These are phyloP conservation scores for Fraxinus xanthoxyloides DNA, from an alignment of 305 asterid species.

Conservation along the genomic window DNA sequence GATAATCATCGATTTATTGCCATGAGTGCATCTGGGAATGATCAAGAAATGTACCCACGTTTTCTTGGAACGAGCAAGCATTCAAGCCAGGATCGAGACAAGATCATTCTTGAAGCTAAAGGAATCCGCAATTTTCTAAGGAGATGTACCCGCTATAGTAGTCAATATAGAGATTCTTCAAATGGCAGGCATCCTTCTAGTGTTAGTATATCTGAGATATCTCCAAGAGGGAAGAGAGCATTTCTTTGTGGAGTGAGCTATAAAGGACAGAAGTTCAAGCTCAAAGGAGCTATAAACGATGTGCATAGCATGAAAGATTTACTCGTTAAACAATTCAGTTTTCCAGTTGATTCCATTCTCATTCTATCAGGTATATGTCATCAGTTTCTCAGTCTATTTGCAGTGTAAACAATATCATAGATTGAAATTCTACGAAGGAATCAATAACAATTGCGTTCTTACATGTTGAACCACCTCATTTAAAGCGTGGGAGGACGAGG, in stretches of 20 bases:
- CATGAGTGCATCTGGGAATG: slow-evolving; percentile 12
- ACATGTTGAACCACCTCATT: too few species aligned
- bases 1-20: slow-evolving; percentile 20
- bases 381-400: not conserved
- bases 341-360: slow-evolving; percentile 43
- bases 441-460: not conserved
- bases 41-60: not conserved
- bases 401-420: not conserved
- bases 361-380: slow-evolving; percentile 54
- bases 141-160: slow-evolving; percentile 8
- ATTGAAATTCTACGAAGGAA: not conserved
- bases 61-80: not conserved
- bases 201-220: not conserved
- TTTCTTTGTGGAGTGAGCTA: slow-evolving; percentile 67
- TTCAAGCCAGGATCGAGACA: slow-evolving; percentile 10
- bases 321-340: slow-evolving; percentile 29
- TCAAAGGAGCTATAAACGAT: slow-evolving; percentile 52
- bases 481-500: too few species aligned
- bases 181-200: not conserved
- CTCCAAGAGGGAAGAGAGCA: slow-evolving; percentile 48
- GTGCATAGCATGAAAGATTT: slow-evolving; percentile 38
- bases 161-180: not conserved
- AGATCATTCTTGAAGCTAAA: slow-evolving; percentile 24
- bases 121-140: not conserved
- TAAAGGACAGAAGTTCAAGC: slow-evolving; percentile 50